phyloP scores from a whole-genome alignment of 139 green algal genomes.

The Monoraphidium neglectum region DNA sequence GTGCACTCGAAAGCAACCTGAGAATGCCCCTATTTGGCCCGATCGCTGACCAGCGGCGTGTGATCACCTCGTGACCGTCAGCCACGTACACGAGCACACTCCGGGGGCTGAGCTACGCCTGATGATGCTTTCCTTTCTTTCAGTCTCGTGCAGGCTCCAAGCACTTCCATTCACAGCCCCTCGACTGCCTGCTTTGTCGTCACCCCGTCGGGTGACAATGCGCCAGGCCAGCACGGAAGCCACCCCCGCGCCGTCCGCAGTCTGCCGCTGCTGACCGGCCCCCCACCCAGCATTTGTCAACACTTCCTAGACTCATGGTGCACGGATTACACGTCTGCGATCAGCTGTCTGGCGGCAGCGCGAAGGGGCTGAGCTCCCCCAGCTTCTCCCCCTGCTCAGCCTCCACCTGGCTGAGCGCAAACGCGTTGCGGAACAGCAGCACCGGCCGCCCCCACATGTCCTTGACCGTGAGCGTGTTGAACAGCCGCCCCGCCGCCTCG shows the following conservation, averaged over 20 bases:
- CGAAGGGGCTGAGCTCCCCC: slow-evolving; percentile 45
- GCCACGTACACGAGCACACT: too few relatives aligned
- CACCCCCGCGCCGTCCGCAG: neutral
- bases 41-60: too few relatives aligned
- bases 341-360: slow-evolving; percentile 51
- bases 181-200: neutral
- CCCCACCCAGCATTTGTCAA: neutral
- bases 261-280: neutral
- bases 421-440: slow-evolving; percentile 80
- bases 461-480: slow-evolving; percentile 72
- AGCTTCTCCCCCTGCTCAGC: slow-evolving; percentile 42
- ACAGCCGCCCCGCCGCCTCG: slow-evolving; percentile 65
- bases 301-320: neutral
- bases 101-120: too few relatives aligned
- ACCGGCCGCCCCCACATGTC: slow-evolving; percentile 71
- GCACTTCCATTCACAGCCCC: slow-evolving; percentile 12
- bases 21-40: too few relatives aligned
- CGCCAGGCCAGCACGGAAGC: neutral
- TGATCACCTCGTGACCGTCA: too few relatives aligned
- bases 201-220: neutral
- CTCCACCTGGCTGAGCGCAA: slow-evolving; percentile 56
- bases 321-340: too few relatives aligned
- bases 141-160: too few relatives aligned
- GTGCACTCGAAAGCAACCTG: too few relatives aligned
- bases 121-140: too few relatives aligned